phyloP scores from a whole-genome alignment of 225 moss, liverwort and hornwort genomes.

The Climacium dendroides region DNA sequence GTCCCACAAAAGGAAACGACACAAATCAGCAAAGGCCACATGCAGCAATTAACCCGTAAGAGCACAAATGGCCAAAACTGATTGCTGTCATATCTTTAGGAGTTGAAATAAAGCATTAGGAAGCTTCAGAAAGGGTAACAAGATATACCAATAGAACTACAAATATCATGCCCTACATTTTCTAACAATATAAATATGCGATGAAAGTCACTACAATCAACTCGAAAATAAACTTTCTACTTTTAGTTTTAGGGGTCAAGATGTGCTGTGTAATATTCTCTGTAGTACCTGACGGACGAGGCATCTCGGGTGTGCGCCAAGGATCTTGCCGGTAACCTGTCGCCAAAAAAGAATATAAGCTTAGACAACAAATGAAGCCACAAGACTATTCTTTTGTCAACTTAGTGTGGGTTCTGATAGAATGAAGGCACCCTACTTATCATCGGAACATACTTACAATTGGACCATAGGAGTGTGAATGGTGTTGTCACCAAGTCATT shows the following conservation, averaged over 20 bases:
- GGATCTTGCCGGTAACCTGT: slow-evolving; percentile 33
- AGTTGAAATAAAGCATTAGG: not conserved
- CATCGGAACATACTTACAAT: not conserved
- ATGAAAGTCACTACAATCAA: not conserved
- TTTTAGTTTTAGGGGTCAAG: not conserved
- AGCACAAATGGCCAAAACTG: not conserved
- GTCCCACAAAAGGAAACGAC: not conserved
- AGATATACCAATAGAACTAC: not conserved
- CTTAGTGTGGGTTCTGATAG: not conserved
- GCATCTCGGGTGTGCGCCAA: slow-evolving; percentile 50
- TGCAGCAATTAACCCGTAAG: not conserved
- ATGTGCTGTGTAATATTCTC: not conserved
- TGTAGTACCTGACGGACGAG: slow-evolving; percentile 27
- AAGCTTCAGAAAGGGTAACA: not conserved
- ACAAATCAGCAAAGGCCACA: not conserved
- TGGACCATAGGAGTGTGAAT: not conserved
- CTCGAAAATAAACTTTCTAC: not conserved
- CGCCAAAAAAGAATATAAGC: not conserved
- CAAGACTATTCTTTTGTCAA: not conserved
- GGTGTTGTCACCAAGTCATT: not conserved
- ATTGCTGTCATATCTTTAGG: not conserved
- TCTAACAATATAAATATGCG: not conserved
- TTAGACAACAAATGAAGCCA: not conserved
- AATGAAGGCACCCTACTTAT: not conserved
- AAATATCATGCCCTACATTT: not conserved